Conservation (phyloP, 495 filamentous ascomycete genomes). For the Daldinia grandis region DNA sequence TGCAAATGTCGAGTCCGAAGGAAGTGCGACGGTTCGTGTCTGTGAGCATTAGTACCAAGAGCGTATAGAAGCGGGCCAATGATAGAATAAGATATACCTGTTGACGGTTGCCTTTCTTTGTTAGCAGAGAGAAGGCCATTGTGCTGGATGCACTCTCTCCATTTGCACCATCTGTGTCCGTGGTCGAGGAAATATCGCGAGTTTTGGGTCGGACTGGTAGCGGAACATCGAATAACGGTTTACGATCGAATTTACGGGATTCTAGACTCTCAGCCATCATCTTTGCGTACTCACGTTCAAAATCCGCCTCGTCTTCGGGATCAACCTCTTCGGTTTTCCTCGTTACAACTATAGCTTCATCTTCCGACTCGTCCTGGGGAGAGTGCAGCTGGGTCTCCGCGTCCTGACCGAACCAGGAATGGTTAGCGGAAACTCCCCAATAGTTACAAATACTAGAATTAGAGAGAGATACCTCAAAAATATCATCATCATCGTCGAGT, state of each 20-base stretch:
- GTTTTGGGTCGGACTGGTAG: constrained; percentile 83
- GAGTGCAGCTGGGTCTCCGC: constrained; percentile 53
- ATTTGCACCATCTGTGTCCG: constrained; percentile 62
- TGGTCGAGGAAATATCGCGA: constrained; percentile 60
- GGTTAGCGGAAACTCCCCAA: constrained; percentile 2
- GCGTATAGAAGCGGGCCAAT: background rate
- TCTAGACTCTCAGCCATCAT: constrained; percentile 98
- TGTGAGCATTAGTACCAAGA: constrained; percentile 49
- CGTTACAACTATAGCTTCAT: constrained; percentile 90
- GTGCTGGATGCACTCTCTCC: constrained; percentile 53
- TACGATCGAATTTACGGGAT: constrained; percentile 91
- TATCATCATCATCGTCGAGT: constrained; percentile 59
- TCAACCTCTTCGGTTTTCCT: constrained; percentile 89
- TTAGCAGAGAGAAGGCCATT: constrained; percentile 96
- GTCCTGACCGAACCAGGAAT: constrained; percentile 50
- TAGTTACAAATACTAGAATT: background rate
- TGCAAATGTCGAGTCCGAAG: constrained; percentile 93
- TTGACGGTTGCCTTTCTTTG: constrained; percentile 94
- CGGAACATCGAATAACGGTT: constrained; percentile 91
- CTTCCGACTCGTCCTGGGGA: constrained; percentile 68
- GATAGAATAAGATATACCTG: constrained; percentile 65
- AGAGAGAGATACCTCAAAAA: constrained; percentile 51
- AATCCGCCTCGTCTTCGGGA: constrained; percentile 94
- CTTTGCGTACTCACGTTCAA: constrained; percentile 97
- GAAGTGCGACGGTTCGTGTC: constrained; percentile 93